These are phyloP conservation scores for Tuber umbilicatum DNA, from an alignment of 495 filamentous ascomycete genomes.

Conservation along the genomic window DNA sequence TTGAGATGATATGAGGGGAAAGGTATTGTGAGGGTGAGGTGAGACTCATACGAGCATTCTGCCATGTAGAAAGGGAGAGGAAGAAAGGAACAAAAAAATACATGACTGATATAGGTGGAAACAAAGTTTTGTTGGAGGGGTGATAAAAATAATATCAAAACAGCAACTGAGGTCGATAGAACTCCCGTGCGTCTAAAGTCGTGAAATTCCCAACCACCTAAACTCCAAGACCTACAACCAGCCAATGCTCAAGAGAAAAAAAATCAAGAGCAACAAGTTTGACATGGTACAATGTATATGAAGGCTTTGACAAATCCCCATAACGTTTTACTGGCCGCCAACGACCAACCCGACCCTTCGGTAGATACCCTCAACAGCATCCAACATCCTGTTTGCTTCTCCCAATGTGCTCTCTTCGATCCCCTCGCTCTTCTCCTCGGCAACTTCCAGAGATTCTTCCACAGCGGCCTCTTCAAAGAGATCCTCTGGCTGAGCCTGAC, in stretches of 20 bases:
- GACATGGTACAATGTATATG: conserved; percentile 4
- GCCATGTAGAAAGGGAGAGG: not conserved
- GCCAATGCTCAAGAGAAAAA: not conserved
- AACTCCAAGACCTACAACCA: conserved; percentile 1
- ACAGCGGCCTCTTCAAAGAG: conserved; percentile 32
- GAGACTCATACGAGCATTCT: not conserved
- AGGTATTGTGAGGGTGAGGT: not conserved
- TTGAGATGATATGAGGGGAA: not conserved
- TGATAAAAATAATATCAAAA: conserved; percentile 3
- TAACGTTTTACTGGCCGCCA: conserved; percentile 10
- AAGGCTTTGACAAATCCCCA: not conserved
- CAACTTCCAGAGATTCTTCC: conserved; percentile 14
- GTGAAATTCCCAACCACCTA: conserved; percentile 2
- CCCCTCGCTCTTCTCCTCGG: conserved; percentile 18
- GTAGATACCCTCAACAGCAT: conserved; percentile 40
- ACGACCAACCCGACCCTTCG: conserved; percentile 39
- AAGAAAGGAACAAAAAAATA: not conserved
- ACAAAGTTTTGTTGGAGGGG: not conserved
- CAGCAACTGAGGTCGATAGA: not conserved
- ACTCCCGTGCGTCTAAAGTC: not conserved
- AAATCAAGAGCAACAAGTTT: not conserved
- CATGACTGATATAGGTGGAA: not conserved
- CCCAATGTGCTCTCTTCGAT: conserved; percentile 24
- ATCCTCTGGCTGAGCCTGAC: conserved; percentile 37
- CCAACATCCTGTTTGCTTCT: conserved; percentile 35